These are phyloP conservation scores for Tympanopsis confertula DNA, from an alignment of 2,329 filamentous ascomycete species.

Conservation along the genomic window DNA sequence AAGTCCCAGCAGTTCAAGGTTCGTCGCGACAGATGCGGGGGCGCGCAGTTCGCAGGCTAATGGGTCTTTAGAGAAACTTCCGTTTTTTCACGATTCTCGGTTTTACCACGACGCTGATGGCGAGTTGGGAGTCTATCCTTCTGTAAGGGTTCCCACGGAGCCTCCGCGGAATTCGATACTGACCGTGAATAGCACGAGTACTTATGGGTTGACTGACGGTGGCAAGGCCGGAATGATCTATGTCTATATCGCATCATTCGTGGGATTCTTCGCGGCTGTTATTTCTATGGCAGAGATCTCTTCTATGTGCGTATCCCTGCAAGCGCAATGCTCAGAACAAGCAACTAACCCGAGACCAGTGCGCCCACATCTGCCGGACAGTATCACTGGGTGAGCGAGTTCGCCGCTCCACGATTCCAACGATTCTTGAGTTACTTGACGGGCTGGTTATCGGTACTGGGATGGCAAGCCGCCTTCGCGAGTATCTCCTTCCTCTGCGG, in stretches of 20 bases:
- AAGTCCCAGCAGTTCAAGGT: conserved; percentile 7
- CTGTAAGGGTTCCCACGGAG: background rate
- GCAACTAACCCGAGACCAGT: conserved; percentile 10
- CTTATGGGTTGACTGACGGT: background rate
- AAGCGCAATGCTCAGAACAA: background rate
- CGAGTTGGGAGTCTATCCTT: background rate
- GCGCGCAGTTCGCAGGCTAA: background rate
- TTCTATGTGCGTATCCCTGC: conserved; percentile 14
- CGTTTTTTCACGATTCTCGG: background rate
- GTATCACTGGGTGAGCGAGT: conserved; percentile 46
- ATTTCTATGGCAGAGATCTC: conserved; percentile 13
- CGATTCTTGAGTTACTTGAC: conserved; percentile 39
- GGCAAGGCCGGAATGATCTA: background rate
- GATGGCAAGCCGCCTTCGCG: conserved; percentile 29
- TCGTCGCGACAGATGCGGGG: background rate
- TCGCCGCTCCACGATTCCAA: conserved; percentile 32
- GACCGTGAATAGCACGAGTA: conserved; percentile 6
- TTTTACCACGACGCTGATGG: background rate
- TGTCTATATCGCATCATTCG: background rate
- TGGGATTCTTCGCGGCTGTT: conserved; percentile 6
- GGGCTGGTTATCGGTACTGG: conserved; percentile 32
- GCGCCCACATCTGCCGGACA: conserved; percentile 45
- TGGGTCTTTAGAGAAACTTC: background rate
- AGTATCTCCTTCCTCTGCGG: conserved; percentile 27
- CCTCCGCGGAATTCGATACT: conserved; percentile 5